These are phyloP conservation scores for Kurtzmaniella cleridarum DNA, from an alignment of 805 yeast species.

Conservation along the genomic window DNA sequence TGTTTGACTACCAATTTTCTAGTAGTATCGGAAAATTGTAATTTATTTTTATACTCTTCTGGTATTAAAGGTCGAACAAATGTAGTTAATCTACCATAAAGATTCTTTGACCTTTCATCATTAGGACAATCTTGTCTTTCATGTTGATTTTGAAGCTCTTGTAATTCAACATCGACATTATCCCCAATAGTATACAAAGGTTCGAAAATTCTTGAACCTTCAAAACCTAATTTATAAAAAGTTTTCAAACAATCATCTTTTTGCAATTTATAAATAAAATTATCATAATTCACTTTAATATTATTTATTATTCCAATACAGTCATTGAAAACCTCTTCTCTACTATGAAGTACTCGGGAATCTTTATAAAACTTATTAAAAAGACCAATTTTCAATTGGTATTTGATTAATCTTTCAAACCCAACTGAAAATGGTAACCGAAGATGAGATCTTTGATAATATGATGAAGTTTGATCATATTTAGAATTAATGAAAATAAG, in stretches of 20 bases:
- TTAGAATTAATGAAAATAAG: slow-evolving; percentile 10
- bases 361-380: slow-evolving; percentile 9
- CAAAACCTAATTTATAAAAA: slow-evolving; percentile 6
- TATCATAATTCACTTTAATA: slow-evolving; percentile 7
- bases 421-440: slow-evolving; percentile 13
- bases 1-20: slow-evolving; percentile 4
- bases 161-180: background rate
- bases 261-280: slow-evolving; percentile 5
- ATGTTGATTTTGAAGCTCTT: background rate
- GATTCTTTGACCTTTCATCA: background rate
- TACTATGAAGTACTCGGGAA: background rate
- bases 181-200: background rate
- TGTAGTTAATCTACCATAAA: slow-evolving; percentile 2
- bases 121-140: background rate
- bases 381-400: slow-evolving; percentile 10
- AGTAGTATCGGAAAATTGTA: slow-evolving; percentile 7
- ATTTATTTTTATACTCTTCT: slow-evolving; percentile 4
- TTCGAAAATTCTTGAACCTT: slow-evolving; percentile 6
- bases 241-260: slow-evolving; percentile 3
- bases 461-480: slow-evolving; percentile 10
- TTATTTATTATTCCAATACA: slow-evolving; percentile 6
- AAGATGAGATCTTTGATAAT: slow-evolving; percentile 6
- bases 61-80: slow-evolving; percentile 6
- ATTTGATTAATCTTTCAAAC: slow-evolving; percentile 10
- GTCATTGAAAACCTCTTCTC: slow-evolving; percentile 1